Conservation (phyloP, 805 yeast genomes). For the Brettanomyces bruxellensis region DNA sequence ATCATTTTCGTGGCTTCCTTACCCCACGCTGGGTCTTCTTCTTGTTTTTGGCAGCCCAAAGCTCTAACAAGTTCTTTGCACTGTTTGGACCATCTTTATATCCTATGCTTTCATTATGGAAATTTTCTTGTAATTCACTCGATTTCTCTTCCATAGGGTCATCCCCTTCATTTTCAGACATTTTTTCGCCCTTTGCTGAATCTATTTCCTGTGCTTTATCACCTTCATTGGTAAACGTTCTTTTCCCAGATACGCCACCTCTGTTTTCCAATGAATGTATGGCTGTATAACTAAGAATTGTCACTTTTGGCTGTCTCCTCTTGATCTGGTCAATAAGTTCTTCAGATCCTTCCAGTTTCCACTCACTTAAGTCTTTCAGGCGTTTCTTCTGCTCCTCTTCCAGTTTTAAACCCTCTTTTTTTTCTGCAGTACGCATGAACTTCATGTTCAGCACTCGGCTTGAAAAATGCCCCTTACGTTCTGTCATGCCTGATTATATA, state of each 20-base stretch:
- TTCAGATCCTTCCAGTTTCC: slow-evolving; percentile 34
- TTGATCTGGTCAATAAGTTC: slow-evolving; percentile 14
- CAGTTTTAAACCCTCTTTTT: slow-evolving; percentile 20
- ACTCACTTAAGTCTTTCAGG: slow-evolving; percentile 42
- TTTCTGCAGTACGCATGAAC: slow-evolving; percentile 44
- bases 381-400: slow-evolving; percentile 27
- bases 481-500: not conserved
- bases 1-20: slow-evolving; percentile 1
- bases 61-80: not conserved
- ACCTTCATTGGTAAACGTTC: not conserved
- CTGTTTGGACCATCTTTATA: slow-evolving; percentile 1
- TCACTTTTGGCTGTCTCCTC: slow-evolving; percentile 9
- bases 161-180: not conserved
- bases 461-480: slow-evolving; percentile 29
- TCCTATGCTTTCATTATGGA: slow-evolving; percentile 7
- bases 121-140: not conserved
- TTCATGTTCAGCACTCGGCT: slow-evolving; percentile 80
- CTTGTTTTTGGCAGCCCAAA: not conserved
- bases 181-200: not conserved
- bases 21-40: slow-evolving; percentile 1
- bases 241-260: slow-evolving; percentile 9
- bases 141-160: slow-evolving; percentile 4
- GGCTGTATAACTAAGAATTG: slow-evolving; percentile 22
- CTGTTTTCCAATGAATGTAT: slow-evolving; percentile 4
- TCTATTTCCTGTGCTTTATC: not conserved